Evolutionary conservation across 345 rosid genomes (phyloP), one percentile per base, ranked within the genome.

Genomic region (Garcia nutans): DNA sequence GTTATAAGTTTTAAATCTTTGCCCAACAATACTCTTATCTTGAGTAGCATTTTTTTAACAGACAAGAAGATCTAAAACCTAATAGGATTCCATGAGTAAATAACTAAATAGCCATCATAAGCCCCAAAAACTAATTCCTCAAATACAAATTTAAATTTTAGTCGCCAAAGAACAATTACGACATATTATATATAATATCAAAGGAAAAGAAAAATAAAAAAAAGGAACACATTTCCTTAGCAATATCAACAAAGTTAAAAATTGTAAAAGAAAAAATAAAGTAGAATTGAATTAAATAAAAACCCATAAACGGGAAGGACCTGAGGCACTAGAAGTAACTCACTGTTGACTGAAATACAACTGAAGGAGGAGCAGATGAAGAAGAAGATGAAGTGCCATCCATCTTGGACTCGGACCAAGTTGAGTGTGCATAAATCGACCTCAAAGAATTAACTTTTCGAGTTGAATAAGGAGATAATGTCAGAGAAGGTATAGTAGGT

Each of bases 281-380:
- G 44, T 19, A 58, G 24, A 65, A 17, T 26, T 2, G 50, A 65
- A 65, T 55, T 23, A 45, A 63, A 76, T 47, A 20, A 49, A 67
- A 70, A 70, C 61, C 74, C 72, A 71, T 24, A 3, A 70, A 72
- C 31, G 62, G 4, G 3, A 69, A 70, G 31, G 67, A 70, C 68
- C 49, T 15, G 23, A 69, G 60, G 57, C 50, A 79, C 44, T 45
- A 59, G 37, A 75, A 75, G 73, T 72, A 62, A 87, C 92, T 90
- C 88, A 92, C 93, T 70, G 87, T 68, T 65, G 95, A 82, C n/a
- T 83, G 88, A 78, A 86, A 81, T 17, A 89, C 76, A 69, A 42
- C 79, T 3, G 88, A 73, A 37, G 89, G 72, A 52, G 86, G 52
- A 55, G 74, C 76, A 52, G 90, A 42, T 73, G 83, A 57, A 60